Percentiles rank a stretch among this genome's conserved stretches.
Evolutionary conservation across 2,329 filamentous ascomycete genomes (phyloP).

Genomic region (Setomelanomma holmii): DNA sequence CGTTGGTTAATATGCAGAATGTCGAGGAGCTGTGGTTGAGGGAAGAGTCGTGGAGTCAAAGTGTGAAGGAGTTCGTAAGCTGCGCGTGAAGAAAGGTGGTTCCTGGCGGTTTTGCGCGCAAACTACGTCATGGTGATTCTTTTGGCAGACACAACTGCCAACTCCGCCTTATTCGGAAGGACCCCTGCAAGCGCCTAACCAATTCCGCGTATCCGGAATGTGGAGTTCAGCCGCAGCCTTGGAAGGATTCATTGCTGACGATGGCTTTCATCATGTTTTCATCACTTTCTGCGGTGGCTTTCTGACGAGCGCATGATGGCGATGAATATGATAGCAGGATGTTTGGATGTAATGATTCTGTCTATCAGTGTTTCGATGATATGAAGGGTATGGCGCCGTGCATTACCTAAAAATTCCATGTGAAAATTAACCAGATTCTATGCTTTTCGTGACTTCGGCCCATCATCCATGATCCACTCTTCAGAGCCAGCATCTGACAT

Average conservation of each 20-base stretch:
- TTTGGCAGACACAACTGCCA: not conserved
- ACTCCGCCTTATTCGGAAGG: slow-evolving; percentile 5
- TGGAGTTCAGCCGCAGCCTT: not conserved
- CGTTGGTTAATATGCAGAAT: not conserved
- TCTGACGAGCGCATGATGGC: too few species aligned
- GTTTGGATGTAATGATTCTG: not conserved
- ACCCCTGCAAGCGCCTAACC: slow-evolving; percentile 1
- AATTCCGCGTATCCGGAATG: not conserved
- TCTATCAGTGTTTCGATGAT: not conserved
- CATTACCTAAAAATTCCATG: not conserved
- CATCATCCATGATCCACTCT: slow-evolving; percentile 26
- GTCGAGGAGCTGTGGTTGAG: not conserved
- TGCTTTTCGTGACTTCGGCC: not conserved
- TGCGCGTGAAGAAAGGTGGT: slow-evolving; percentile 4
- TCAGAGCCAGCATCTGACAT: slow-evolving; percentile 21
- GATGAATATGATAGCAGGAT: not conserved
- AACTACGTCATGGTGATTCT: slow-evolving; percentile 16
- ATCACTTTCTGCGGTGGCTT: too few species aligned
- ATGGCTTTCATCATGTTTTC: too few species aligned
- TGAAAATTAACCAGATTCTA: not conserved
- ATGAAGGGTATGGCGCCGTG: not conserved
- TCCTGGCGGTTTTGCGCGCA: slow-evolving; percentile 8
- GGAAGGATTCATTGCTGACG: too few species aligned
- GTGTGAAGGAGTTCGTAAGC: not conserved
- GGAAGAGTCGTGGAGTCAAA: not conserved